These are phyloP conservation scores for Rusavskia elegans DNA, from an alignment of 495 filamentous ascomycete species.

Conservation along the genomic window DNA sequence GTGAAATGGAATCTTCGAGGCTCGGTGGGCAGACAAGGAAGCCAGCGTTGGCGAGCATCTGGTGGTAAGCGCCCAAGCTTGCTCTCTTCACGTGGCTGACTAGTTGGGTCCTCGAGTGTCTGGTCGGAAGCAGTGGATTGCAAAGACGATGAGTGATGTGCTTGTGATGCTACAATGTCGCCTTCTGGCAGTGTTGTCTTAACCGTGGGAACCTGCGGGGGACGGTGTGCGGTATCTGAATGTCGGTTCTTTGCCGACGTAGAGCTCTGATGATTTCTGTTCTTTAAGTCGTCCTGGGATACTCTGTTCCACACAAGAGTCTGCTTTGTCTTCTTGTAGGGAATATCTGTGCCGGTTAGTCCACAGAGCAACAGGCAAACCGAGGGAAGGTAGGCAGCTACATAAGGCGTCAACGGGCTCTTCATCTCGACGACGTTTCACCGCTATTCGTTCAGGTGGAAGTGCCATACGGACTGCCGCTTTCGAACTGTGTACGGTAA, in stretches of 20 bases:
- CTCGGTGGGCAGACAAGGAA: background rate
- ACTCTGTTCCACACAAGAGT: background rate
- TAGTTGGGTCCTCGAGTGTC: background rate
- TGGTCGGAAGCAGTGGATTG: background rate
- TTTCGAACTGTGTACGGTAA: background rate
- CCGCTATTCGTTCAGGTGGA: conserved; percentile 37
- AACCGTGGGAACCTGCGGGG: background rate
- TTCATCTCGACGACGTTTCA: conserved; percentile 41
- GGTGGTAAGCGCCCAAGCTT: background rate
- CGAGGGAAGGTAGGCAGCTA: conserved; percentile 17
- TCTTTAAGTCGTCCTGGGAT: background rate
- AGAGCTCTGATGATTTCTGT: background rate
- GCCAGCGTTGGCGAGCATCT: background rate
- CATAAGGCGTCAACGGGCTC: conserved; percentile 40
- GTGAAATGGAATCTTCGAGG: conserved; percentile 14
- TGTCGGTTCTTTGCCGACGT: background rate
- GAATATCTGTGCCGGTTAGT: conserved; percentile 4
- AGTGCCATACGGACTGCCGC: conserved; percentile 18
- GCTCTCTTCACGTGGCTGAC: background rate
- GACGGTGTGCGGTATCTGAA: background rate
- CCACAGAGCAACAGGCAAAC: background rate
- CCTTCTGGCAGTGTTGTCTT: conserved; percentile 1
- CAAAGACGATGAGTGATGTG: background rate
- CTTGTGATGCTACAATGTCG: background rate
- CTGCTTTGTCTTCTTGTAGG: conserved; percentile 1